phyloP scores from a whole-genome alignment of 202 grass and related monocot species.

The Zizania palustris region DNA sequence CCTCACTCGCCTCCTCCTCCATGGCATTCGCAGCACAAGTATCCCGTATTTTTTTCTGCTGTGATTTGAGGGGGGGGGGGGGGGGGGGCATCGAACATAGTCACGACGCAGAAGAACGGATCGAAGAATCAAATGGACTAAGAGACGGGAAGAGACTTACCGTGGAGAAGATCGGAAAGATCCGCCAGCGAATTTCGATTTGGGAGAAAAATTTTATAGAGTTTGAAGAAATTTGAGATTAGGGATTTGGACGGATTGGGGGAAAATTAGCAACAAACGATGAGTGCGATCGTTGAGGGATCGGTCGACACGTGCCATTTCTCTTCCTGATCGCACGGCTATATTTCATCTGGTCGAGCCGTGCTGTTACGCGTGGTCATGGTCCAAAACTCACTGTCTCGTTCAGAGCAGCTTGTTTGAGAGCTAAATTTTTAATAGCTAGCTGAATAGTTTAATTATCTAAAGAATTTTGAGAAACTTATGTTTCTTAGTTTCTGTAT shows the following conservation, averaged over 20 bases:
- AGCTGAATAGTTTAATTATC: no score
- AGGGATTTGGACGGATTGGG: slow-evolving; percentile 42
- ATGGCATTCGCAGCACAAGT: slow-evolving; percentile 45
- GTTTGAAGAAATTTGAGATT: slow-evolving; percentile 47
- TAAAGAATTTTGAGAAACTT: no score
- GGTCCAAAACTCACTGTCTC: no score
- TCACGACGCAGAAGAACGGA: slow-evolving; percentile 28
- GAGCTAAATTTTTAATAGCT: no score
- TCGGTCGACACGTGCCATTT: slow-evolving; percentile 17
- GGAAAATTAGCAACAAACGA: slow-evolving; percentile 36
- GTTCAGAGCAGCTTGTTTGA: no score
- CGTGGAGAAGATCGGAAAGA: slow-evolving; percentile 31
- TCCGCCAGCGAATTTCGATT: slow-evolving; percentile 32
- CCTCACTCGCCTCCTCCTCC: slow-evolving; percentile 39
- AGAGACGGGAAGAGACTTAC: slow-evolving; percentile 1
- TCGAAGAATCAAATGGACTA: slow-evolving; percentile 13
- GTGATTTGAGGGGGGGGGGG: slow-evolving; percentile 31
- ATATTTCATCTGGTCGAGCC: background rate
- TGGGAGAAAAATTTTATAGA: background rate
- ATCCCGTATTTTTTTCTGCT: slow-evolving; percentile 35
- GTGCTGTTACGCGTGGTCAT: no score
- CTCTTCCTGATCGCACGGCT: slow-evolving; percentile 34
- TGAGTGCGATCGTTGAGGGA: slow-evolving; percentile 34
- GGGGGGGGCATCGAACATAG: background rate
- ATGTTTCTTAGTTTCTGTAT: no score